These are phyloP conservation scores for Escallonia herrerae DNA, from an alignment of 129 eudicot genomes.

Conservation along the genomic window DNA sequence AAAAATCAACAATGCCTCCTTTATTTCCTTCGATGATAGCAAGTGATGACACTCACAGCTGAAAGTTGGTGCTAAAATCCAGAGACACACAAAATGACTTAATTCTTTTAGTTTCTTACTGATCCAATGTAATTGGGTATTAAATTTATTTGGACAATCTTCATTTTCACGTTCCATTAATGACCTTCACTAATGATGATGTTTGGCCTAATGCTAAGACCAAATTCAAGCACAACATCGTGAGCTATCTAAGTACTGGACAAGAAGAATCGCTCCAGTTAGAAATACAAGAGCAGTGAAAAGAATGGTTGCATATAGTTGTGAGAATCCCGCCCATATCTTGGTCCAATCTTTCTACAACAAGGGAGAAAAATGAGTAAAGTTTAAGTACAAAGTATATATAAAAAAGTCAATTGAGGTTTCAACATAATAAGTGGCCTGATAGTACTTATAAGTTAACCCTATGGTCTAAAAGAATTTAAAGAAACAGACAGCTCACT, in stretches of 20 bases:
- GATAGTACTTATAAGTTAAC: not conserved
- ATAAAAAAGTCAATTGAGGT: not conserved
- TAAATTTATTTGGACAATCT: too few relatives aligned
- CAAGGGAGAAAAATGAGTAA: conserved; percentile 2
- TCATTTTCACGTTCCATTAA: not conserved
- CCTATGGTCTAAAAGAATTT: not conserved
- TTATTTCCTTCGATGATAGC: not conserved
- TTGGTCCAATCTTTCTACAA: conserved; percentile 86
- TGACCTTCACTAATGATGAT: not conserved
- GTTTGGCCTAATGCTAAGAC: not conserved
- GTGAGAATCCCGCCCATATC: conserved; percentile 76
- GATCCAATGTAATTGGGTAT: not conserved
- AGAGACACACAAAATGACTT: not conserved
- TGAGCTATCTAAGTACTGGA: conserved; percentile 33
- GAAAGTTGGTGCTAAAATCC: not conserved
- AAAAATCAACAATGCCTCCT: not conserved
- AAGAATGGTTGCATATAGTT: conserved; percentile 95
- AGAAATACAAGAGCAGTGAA: conserved; percentile 93
- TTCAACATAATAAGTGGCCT: not conserved
- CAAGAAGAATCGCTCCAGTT: conserved; percentile 98
- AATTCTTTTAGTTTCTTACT: not conserved
- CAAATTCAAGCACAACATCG: not conserved
- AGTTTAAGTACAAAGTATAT: not conserved
- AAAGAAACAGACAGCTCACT: not conserved
- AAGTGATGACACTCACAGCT: not conserved